Conservation (phyloP, 768 basidiomycete species). For the Rhodosporidiobolus odoratus region DNA sequence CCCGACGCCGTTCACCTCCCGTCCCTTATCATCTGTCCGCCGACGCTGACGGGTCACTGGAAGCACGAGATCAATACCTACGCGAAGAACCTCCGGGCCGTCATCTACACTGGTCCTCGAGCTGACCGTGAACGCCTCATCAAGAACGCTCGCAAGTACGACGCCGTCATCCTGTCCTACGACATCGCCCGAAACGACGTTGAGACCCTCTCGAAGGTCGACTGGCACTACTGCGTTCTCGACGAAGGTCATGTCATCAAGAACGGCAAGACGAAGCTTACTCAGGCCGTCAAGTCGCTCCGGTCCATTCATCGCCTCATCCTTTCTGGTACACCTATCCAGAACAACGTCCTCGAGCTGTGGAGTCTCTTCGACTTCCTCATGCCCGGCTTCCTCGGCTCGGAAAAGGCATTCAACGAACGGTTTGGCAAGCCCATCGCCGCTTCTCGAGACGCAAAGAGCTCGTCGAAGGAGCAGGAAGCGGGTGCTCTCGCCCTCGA, state of each 20-base stretch:
- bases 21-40: constrained; percentile 91
- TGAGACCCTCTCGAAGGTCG: constrained; percentile 60
- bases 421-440: constrained; percentile 93
- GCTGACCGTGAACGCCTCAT: constrained; percentile 70
- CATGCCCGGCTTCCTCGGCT: constrained; percentile 99
- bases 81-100: constrained; percentile 69
- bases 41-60: constrained; percentile 97
- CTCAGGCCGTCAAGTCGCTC: constrained; percentile 87
- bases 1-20: constrained; percentile 79
- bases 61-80: constrained; percentile 96
- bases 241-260: constrained; percentile 99
- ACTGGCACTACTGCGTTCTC: constrained; percentile 92
- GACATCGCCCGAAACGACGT: constrained; percentile 97
- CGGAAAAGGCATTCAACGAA: constrained; percentile 87
- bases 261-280: constrained; percentile 95
- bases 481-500: constrained; percentile 91
- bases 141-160: constrained; percentile 62
- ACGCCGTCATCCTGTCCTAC: constrained; percentile 95
- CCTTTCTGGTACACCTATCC: constrained; percentile 94
- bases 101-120: constrained; percentile 82
- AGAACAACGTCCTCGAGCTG: constrained; percentile 95
- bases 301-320: constrained; percentile 88
- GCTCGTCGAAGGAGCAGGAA: constrained; percentile 76
- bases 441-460: constrained; percentile 87
- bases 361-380: constrained; percentile 99